Evolutionary conservation across 148 eudicot genomes (phyloP).

Genomic region (Rhododendron kiyosumense): DNA sequence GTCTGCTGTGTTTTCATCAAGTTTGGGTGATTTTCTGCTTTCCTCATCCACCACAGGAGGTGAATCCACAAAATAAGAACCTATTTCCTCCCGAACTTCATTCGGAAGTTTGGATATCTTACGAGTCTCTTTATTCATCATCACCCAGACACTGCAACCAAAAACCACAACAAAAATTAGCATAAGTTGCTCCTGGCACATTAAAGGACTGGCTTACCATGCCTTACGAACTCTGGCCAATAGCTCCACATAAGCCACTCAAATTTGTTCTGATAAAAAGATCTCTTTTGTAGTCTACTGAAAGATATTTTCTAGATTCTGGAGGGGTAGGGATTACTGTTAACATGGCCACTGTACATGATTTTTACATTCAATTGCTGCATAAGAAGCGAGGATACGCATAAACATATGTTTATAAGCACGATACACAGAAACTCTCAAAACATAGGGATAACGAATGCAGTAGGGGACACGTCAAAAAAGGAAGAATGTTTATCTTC

Average conservation of each 20-base stretch:
- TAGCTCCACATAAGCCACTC: neutral
- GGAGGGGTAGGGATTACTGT: no score
- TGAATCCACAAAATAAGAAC: constrained; percentile 58
- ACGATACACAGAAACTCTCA: neutral
- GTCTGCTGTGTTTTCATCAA: constrained; percentile 68
- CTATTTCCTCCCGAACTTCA: constrained; percentile 85
- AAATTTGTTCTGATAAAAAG: neutral
- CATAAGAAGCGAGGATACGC: neutral
- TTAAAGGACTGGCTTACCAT: neutral
- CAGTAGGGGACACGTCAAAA: neutral
- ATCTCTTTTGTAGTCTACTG: no score
- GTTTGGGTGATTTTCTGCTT: constrained; percentile 78
- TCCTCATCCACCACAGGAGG: constrained; percentile 84
- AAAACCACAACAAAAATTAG: neutral
- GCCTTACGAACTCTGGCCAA: neutral
- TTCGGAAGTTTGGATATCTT: constrained; percentile 86
- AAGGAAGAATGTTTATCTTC: neutral
- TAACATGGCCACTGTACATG: no score
- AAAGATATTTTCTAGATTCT: no score
- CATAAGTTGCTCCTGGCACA: neutral
- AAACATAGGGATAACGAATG: neutral
- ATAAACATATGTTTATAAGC: neutral
- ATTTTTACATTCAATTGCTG: neutral
- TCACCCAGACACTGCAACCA: constrained; percentile 73
- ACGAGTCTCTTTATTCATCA: constrained; percentile 96